Base-by-base conservation (phyloP, 2,329 filamentous ascomycete genomes). In the Cladophialophora bantiana region DNA sequence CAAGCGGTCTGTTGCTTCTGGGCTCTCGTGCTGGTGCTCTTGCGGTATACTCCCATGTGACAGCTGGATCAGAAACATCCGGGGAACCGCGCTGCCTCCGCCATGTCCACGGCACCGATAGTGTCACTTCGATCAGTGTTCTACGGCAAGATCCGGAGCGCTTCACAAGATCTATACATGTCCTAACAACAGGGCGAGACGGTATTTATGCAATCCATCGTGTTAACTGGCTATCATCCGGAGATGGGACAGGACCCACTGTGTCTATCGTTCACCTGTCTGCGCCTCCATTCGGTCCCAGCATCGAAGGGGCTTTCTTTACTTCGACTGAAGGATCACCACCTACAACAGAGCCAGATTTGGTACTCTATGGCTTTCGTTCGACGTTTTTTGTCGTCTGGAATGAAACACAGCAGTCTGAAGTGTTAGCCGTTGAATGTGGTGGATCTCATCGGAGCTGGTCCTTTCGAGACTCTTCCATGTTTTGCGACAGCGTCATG, bases 401-500 rank as follows among this genome's bases (percentile, higher is more conserved):
- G 87, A 92, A 97, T 75, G 88, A 91, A 75, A 88, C 87, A 0
- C 82, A 81, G 1, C 88, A 92, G 66, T 85, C 87, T 64, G 90
- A 94, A 73, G 77, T 94, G 15, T 86, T 90, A 62, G 84, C 83
- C 0, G 83, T 96, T 35, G 89, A 93, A 57, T 97, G 94, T 75
- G 94, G 94, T 63, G 94, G 94, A 38, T 89, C 89, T 0, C 93
- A 97, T 75, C 86, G 94, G 62, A 89, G 85, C 36, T 97, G 93
- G 84, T 85, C 87, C 2, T 91, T 85, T 69, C 74, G 75, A 7
- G 74, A 76, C 12, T 71, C 71, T 7, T 62, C 65, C 1, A 70
- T 71, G 9, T 67, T 67, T 1, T 67, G 71, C 0, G 73, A 74
- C 15, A 20, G 42, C 4, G 10, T 9, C 2, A 9, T 38, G 42